Base-by-base conservation (phyloP, 2,329 filamentous ascomycete species). In the Pyricularia pennisetigena region DNA sequence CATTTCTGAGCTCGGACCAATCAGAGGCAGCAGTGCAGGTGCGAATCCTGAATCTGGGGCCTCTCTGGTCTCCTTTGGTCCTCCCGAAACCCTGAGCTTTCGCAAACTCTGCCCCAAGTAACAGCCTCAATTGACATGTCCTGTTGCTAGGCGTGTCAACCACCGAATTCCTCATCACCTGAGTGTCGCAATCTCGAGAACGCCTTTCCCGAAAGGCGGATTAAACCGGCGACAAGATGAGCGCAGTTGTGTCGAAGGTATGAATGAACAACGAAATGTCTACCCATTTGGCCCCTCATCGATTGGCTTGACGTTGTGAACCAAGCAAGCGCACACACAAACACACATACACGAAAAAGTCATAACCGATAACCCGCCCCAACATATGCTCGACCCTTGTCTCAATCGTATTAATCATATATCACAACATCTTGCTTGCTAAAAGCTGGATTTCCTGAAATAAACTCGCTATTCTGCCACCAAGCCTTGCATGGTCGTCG, bases 201-300 rank as follows among this genome's bases (percentile, higher is more conserved):
- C 35, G 67, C 67, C 67, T 68, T 68, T 65, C 75, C 76, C 77
- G 75, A 77, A 80, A 84, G 83, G 83, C 82, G 82, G 83, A 79
- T 78, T 65, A 81, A 80, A 77, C 75, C 16, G 79, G 79, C 80
- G 83, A 81, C 85, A 86, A 80, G 77, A 87, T 87, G 85, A 86
- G 84, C 81, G 66, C 54, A 10, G 83, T 87, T 83, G 84, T 81
- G 80, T 84, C 83, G 72, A 85, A 86, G 83, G 85, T 87, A 78
- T 71, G 83, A 71, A 26, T 26, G 23, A 61, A 61, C 8, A 24
- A 32, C 29, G 29, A 61, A 35, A 61, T 61, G n/a, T 23, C 57
- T 61, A 26, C 57, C 57, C 23, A 23, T 61, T 24, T 26, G 57
- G 57, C 57, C 57, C 57, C 57, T 61, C 57, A 23, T 57, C 49